Evolutionary conservation across 1,139 yeast genomes (phyloP).

Genomic region (Neolecta irregularis): DNA sequence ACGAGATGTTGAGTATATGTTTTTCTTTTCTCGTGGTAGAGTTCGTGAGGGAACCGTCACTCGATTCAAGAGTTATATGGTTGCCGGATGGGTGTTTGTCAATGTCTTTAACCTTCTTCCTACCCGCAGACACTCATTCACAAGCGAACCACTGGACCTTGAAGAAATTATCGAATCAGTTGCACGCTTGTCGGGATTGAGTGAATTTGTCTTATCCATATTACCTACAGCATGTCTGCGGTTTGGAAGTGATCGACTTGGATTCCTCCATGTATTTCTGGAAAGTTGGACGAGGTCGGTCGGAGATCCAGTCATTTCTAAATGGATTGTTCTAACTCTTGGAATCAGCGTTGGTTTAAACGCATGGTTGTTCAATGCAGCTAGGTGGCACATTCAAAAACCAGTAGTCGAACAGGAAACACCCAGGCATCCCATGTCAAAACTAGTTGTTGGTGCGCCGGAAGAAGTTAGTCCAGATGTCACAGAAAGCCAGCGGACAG

Average conservation of each 20-base stretch:
- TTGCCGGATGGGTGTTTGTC: conserved; percentile 52
- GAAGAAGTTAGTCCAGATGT: neutral
- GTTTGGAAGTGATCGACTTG: too few relatives aligned
- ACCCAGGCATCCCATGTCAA: conserved; percentile 12
- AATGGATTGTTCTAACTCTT: conserved; percentile 57
- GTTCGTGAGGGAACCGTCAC: conserved; percentile 19
- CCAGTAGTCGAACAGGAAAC: conserved; percentile 2
- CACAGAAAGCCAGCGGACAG: conserved; percentile 20
- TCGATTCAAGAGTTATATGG: conserved; percentile 33
- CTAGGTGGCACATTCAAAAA: conserved; percentile 17
- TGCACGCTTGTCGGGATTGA: too few relatives aligned
- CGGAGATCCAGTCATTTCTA: conserved; percentile 67
- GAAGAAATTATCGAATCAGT: too few relatives aligned
- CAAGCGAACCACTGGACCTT: too few relatives aligned
- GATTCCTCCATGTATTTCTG: conserved; percentile 36
- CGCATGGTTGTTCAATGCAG: conserved; percentile 49
- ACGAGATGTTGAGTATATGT: conserved; percentile 11
- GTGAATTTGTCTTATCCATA: too few relatives aligned
- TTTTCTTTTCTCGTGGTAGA: conserved; percentile 14
- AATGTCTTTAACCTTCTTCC: conserved; percentile 48
- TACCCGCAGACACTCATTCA: too few relatives aligned
- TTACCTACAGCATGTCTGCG: too few relatives aligned
- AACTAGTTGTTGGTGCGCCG: too few relatives aligned
- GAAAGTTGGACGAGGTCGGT: conserved; percentile 55
- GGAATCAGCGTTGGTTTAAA: conserved; percentile 67